These are phyloP conservation scores for Ascochyta fabae DNA, from an alignment of 2,329 filamentous ascomycete species.

Conservation along the genomic window DNA sequence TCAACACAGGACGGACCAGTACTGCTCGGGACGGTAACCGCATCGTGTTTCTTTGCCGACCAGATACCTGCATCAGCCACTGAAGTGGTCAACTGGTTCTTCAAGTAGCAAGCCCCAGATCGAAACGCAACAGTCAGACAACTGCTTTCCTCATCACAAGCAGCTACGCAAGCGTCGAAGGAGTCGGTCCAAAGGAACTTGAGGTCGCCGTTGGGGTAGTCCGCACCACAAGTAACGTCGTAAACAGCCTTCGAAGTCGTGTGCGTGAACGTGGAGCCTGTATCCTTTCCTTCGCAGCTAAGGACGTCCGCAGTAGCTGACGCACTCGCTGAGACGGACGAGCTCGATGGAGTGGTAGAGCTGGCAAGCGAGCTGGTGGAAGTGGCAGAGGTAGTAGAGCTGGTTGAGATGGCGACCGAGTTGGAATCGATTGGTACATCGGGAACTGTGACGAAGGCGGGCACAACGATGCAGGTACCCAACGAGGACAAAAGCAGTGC, in stretches of 20 bases:
- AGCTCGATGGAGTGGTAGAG: neutral
- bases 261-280: neutral
- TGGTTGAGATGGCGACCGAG: neutral
- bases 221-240: slow-evolving; percentile 1
- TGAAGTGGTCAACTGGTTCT: neutral
- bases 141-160: neutral
- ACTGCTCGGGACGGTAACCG: neutral
- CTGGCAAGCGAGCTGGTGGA: neutral
- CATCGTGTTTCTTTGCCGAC: slow-evolving; percentile 4
- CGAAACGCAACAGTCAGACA: slow-evolving; percentile 1
- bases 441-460: too few species aligned
- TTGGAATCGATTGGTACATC: too few species aligned
- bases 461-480: too few species aligned
- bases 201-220: slow-evolving; percentile 2
- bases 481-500: neutral
- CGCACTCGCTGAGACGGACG: neutral
- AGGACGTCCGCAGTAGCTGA: neutral
- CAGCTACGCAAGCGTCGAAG: neutral
- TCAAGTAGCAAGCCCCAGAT: neutral
- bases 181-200: neutral
- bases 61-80: neutral
- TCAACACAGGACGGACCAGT: neutral
- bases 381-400: neutral
- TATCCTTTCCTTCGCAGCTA: neutral
- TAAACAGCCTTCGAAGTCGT: neutral